Base-by-base conservation (phyloP, 208 protist species). In the Leishmania guyanensis region DNA sequence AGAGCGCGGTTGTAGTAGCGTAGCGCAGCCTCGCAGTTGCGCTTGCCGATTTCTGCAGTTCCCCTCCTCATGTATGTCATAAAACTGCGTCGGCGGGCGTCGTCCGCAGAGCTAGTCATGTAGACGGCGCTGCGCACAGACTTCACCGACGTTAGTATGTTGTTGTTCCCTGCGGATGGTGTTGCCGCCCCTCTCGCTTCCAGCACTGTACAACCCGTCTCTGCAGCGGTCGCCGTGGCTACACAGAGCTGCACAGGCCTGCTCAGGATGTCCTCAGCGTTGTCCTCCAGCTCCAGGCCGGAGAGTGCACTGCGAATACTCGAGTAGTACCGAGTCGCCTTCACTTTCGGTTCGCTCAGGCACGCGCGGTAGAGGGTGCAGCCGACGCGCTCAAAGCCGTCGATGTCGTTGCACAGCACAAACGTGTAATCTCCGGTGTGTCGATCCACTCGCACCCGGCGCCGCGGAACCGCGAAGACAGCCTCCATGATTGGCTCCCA, bases 351-450 rank as follows among this genome's bases (percentile, higher is more conserved):
- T 68, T 96, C 91, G 54, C 89, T 89, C 54, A 97, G 87, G 69
- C 92, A 96, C 50, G 94, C 94, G 16, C 94, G 91, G 81, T 97
- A 95, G 12, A 97, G 88, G 3, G 94, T 97, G 82, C 86, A 91
- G 76, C 94, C 91, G 26, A 97, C 80, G 51, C 86, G 60, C 72
- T 93, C 83, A 53, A 87, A 93, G 14, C 86, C 93, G 3, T 87
- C 79, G 12, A 93, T 86, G 36, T 90, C 84, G 51, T 81, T 81
- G 68, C 89, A 95, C 22, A 92, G 36, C 46, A 97, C 94, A 83
- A 97, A 95, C 6, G 94, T 95, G 87, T 94, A 97, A 72, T 97
- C 94, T 20, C 92, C 94, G 29, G 81, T 80, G 79, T 97, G 94
- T 3, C 94, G 82, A 75, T 86, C 73, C 14, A 97, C 94, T 22